phyloP scores from a whole-genome alignment of 2,329 filamentous ascomycete genomes.

The Diaporthe capsici region DNA sequence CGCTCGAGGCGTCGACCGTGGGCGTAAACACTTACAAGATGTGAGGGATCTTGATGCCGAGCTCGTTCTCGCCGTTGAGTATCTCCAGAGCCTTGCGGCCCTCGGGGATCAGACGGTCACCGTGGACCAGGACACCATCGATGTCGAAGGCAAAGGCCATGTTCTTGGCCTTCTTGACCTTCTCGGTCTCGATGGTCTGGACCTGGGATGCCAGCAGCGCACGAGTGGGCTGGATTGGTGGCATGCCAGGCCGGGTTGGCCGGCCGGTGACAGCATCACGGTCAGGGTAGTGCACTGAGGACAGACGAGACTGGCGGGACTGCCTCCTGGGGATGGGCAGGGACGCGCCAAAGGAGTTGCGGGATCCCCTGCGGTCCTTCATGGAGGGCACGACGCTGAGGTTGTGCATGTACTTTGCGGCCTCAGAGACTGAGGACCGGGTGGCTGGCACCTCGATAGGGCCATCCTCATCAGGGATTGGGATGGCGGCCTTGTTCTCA shows the following conservation, averaged over 20 bases:
- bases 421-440: constrained; percentile 77
- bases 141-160: constrained; percentile 88
- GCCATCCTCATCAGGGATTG: constrained; percentile 62
- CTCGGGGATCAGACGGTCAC: constrained; percentile 78
- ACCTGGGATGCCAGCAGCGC: constrained; percentile 79
- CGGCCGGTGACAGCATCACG: constrained; percentile 59
- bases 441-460: constrained; percentile 80
- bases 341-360: constrained; percentile 82
- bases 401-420: constrained; percentile 79
- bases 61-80: constrained; percentile 81
- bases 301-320: constrained; percentile 74
- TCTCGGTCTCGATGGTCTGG: constrained; percentile 76
- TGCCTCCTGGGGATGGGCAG: constrained; percentile 81
- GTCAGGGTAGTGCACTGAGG: constrained; percentile 64
- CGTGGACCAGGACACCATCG: constrained; percentile 82
- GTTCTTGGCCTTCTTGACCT: constrained; percentile 79
- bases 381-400: constrained; percentile 77
- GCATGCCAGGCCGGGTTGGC: constrained; percentile 68
- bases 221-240: constrained; percentile 70
- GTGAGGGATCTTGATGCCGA: constrained; percentile 82
- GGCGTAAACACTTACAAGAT: constrained; percentile 63
- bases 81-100: constrained; percentile 77
- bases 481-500: constrained; percentile 47
- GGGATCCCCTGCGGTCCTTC: constrained; percentile 76
- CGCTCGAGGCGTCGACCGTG: too few species aligned